phyloP scores from a whole-genome alignment of 2,329 filamentous ascomycete species.

The Colletotrichum theobromicola region DNA sequence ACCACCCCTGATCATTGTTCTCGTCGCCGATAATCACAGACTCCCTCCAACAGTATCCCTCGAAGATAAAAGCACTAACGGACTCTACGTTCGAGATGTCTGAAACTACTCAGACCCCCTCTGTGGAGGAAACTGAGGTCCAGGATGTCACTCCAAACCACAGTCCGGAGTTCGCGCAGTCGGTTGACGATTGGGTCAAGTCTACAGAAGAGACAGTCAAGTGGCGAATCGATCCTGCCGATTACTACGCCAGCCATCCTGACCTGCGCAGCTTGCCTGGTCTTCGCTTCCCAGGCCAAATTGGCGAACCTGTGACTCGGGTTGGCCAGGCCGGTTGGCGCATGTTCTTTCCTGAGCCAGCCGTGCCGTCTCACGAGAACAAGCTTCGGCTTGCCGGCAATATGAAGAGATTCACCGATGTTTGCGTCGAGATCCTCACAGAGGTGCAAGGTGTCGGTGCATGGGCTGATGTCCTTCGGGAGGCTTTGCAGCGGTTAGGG shows the following conservation, averaged over 20 bases:
- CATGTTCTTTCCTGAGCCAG: background rate
- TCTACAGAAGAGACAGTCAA: background rate
- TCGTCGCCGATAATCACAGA: too few relatives aligned
- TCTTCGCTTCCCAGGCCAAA: background rate
- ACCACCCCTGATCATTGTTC: too few relatives aligned
- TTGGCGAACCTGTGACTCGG: background rate
- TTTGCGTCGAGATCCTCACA: background rate
- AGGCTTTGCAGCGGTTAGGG: fast-evolving
- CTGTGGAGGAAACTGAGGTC: too few relatives aligned
- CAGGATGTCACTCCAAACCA: too few relatives aligned
- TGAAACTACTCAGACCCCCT: too few relatives aligned
- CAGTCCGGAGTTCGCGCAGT: background rate
- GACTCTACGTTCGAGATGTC: too few relatives aligned
- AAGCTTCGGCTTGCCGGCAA: background rate
- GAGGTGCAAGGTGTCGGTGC: background rate
- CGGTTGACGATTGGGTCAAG: background rate
- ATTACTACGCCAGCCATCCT: background rate
- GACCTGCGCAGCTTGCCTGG: background rate
- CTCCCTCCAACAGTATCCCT: too few relatives aligned
- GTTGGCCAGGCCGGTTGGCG: background rate
- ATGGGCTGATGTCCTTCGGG: background rate
- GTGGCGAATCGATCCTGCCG: background rate
- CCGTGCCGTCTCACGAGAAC: background rate
- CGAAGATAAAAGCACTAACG: too few relatives aligned
- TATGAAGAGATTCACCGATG: background rate